phyloP scores from a whole-genome alignment of 1,139 yeast species.

The Tardiomyces digboiensis region DNA sequence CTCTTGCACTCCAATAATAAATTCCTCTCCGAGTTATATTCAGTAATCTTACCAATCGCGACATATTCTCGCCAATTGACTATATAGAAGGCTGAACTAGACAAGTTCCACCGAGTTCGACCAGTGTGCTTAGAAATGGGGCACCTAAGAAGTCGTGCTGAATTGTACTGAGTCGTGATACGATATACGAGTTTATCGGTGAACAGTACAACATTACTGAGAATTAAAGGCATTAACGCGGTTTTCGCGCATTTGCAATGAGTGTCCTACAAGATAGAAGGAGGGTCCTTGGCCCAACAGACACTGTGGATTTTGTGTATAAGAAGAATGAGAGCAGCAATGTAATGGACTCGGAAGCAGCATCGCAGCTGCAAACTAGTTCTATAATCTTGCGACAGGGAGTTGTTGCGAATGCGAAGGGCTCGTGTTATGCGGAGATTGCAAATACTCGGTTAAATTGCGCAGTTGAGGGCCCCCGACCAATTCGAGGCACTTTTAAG shows the following conservation, averaged over 20 bases:
- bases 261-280: not conserved
- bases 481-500: slow-evolving; percentile 67
- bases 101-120: too few relatives aligned
- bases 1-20: too few relatives aligned
- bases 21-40: too few relatives aligned
- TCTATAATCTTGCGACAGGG: slow-evolving; percentile 41
- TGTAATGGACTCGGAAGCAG: not conserved
- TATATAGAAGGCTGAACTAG: too few relatives aligned
- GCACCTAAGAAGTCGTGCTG: too few relatives aligned
- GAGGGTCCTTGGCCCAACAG: not conserved
- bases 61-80: not conserved
- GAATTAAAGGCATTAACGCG: too few relatives aligned
- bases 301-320: not conserved
- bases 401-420: slow-evolving; percentile 63
- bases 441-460: slow-evolving; percentile 55
- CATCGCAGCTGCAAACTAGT: not conserved
- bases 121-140: too few relatives aligned
- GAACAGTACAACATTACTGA: too few relatives aligned
- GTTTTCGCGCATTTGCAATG: too few relatives aligned
- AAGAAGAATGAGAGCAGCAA: not conserved
- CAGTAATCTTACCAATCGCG: not conserved
- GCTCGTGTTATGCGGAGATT: slow-evolving; percentile 72
- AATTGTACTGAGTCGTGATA: too few relatives aligned
- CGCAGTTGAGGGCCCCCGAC: slow-evolving; percentile 84
- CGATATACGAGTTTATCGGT: too few relatives aligned